Evolutionary conservation across 2,329 filamentous ascomycete genomes (phyloP), one percentile per base, ranked within the genome.

Genomic region (Diaporthe sp.): DNA sequence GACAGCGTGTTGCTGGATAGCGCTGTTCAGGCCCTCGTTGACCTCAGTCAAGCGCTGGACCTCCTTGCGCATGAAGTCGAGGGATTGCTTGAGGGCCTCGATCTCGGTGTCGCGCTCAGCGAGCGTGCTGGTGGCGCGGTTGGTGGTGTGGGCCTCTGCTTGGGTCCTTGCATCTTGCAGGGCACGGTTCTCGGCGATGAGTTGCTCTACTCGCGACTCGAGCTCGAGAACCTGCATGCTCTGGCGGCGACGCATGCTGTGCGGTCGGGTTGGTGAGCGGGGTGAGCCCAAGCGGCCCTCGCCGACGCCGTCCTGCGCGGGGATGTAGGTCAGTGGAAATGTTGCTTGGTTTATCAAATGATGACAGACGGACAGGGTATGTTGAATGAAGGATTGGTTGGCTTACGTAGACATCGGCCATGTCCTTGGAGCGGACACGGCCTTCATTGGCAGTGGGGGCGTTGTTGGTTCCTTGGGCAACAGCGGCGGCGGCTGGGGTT

Each of bases 171-270:
- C 93, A 67, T 96, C 93, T 79, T 91, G 89, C 39, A 99, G 91
- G 77, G 92, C 87, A 74, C 93, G 92, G 82, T 98, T 98, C 83
- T 99, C 96, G 31, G 93, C 92, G 55, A 94, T 88, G 78, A 99
- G 89, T 84, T 96, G 93, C 80, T 98, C 95, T 80, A 99, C 90
- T 81, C 91, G 92, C 76, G 91, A 89, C 87, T 98, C 95, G 82
- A 99, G 92, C 81, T 99, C 96, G 77, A 98, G 92, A 73, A 96
- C 92, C 86, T 98, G 96, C 93, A 98, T 96, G 89, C 96, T 98
- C 86, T 98, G 97, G 82, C 96, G 94, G 83, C 96, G 96, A 81
- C 96, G 96, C 91, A 99, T 94, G 88, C 95, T 98, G 82, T 96
- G 95, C 81, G 97, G 96, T 85, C 96, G 93, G 80, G 95, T 98